Conservation (phyloP, 345 rosid genomes). For the Cardamine occulta region DNA sequence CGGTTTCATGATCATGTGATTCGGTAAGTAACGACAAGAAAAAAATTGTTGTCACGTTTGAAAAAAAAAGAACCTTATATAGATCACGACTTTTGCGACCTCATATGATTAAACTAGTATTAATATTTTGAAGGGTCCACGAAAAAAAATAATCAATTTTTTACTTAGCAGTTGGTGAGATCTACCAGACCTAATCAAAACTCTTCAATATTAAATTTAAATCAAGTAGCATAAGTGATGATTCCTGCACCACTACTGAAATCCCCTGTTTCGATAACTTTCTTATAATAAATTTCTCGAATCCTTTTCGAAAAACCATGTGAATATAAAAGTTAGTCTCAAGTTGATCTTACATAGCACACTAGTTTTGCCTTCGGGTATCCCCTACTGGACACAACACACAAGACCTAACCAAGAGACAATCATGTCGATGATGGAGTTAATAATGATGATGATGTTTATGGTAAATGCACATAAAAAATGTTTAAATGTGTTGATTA, state of each 20-base stretch:
- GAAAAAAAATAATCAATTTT: conserved; percentile 18
- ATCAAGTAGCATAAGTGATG: conserved; percentile 32
- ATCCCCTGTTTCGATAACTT: not conserved
- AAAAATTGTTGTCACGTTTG: conserved; percentile 3
- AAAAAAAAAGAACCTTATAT: conserved; percentile 18
- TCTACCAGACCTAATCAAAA: conserved; percentile 39
- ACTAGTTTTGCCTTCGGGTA: conserved; percentile 38
- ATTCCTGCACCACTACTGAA: conserved; percentile 14
- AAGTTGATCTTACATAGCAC: conserved; percentile 6
- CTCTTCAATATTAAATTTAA: conserved; percentile 15
- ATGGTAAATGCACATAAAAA: conserved; percentile 1
- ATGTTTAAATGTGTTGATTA: conserved; percentile 6
- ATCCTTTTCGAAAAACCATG: conserved; percentile 22
- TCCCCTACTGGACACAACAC: conserved; percentile 35
- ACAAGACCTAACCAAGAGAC: conserved; percentile 26
- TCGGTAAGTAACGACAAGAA: conserved; percentile 13
- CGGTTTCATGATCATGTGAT: conserved; percentile 35
- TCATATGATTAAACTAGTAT: conserved; percentile 1
- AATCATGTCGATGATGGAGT: no score
- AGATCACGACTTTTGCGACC: conserved; percentile 29
- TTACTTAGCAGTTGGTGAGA: conserved; percentile 39
- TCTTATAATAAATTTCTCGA: not conserved
- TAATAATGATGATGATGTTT: not conserved
- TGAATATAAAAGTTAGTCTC: conserved; percentile 12
- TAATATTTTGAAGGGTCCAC: conserved; percentile 33